phyloP scores from a whole-genome alignment of 106 monocot genomes.

The Phalaenopsis aphrodite region DNA sequence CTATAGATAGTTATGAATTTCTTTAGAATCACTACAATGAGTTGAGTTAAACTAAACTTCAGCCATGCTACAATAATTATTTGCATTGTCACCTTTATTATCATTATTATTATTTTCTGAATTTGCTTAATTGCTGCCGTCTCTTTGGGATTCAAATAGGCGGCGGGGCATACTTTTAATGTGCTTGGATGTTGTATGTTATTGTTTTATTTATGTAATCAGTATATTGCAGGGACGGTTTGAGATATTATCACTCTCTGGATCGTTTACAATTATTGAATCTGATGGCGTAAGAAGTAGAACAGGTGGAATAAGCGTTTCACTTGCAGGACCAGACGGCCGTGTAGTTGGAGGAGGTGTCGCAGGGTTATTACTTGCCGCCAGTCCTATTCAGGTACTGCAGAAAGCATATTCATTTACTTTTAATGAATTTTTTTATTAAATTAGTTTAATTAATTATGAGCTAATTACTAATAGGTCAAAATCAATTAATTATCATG shows the following conservation, averaged over 20 bases:
- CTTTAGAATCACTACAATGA: background rate
- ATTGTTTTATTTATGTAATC: background rate
- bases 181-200: background rate
- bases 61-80: background rate
- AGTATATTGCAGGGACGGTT: slow-evolving; percentile 55
- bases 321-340: slow-evolving; percentile 78
- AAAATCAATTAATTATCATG: background rate
- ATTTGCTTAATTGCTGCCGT: background rate
- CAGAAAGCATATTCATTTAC: background rate
- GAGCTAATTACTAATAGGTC: background rate
- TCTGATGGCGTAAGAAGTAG: slow-evolving; percentile 48
- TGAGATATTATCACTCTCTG: slow-evolving; percentile 64
- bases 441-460: background rate
- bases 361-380: slow-evolving; percentile 66
- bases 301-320: slow-evolving; percentile 69
- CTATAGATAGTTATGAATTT: background rate
- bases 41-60: background rate
- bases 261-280: slow-evolving; percentile 52
- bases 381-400: slow-evolving; percentile 74
- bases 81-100: background rate
- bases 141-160: background rate
- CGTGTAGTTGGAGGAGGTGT: slow-evolving; percentile 78
- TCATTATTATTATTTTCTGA: background rate
- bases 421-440: background rate
- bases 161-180: background rate